phyloP scores from a whole-genome alignment of 2,329 filamentous ascomycete species.

The Xylaria sp. region DNA sequence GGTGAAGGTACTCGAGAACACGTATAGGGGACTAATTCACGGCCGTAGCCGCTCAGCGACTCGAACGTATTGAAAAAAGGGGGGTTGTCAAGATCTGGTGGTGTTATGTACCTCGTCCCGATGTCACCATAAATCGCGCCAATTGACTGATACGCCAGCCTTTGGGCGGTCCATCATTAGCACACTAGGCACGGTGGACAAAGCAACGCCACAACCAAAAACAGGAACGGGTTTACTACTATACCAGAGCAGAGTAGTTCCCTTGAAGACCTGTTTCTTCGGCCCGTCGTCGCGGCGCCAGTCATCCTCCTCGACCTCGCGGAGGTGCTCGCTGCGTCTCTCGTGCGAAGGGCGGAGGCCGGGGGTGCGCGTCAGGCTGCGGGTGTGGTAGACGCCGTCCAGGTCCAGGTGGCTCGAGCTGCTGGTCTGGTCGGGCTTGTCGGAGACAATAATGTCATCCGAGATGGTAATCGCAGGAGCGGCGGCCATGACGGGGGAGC shows the following conservation, averaged over 20 bases:
- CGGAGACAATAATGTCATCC: conserved; percentile 31
- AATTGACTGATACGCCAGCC: conserved; percentile 66
- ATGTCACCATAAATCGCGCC: conserved; percentile 74
- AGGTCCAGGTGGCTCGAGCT: conserved; percentile 17
- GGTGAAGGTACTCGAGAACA: conserved; percentile 69
- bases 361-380: conserved; percentile 33
- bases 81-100: background rate
- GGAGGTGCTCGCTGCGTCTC: conserved; percentile 25
- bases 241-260: conserved; percentile 41
- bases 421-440: conserved; percentile 24
- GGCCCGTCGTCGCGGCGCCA: conserved; percentile 38
- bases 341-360: conserved; percentile 30
- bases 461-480: conserved; percentile 34
- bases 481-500: conserved; percentile 27
- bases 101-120: conserved; percentile 50
- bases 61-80: background rate
- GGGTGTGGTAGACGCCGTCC: conserved; percentile 40
- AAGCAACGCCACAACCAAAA: conserved; percentile 5
- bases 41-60: background rate
- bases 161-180: conserved; percentile 21
- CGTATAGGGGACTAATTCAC: conserved; percentile 64
- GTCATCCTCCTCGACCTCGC: conserved; percentile 38
- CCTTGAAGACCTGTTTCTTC: conserved; percentile 43
- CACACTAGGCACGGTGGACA: background rate
- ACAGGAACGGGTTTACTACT: conserved; percentile 21